Base-by-base conservation (phyloP, 208 protist species). In the Leishmania tarentolae region DNA sequence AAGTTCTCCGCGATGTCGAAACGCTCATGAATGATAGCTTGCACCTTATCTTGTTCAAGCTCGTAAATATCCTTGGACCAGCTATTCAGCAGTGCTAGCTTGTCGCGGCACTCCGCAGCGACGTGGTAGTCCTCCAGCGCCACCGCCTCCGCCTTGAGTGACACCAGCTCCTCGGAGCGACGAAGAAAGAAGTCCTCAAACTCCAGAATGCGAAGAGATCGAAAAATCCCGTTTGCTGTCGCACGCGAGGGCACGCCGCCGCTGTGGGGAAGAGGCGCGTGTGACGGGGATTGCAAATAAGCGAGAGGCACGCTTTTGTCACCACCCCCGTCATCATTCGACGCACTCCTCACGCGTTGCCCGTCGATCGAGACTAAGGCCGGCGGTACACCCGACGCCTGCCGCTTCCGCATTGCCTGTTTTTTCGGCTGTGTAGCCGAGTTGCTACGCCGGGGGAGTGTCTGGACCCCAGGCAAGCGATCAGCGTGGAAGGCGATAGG, bases 21-120 rank as follows among this genome's bases (percentile, higher is more conserved):
- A 77, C 97, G 87, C 71, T 98, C 94, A 47, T 96, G 89, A 72
- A 96, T 92, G 69, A 98, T 97, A n/a, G 94, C 92, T 63, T 95
- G 88, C 50, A 97, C 92, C 87, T 98, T 98, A 28, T 94, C 87
- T 59, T 95, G 91, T 83, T 97, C 93, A 4, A 97, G 79, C 57
- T 95, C 85, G 78, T 97, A 96, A n/a, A 98, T 91, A 31, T 87
- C 75, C 82, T 85, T 87, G 1, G 93, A 90, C 24, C 75, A 63
- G 6, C 75, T 59, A 69, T 97, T 96, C 80, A 98, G 86, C 21
- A 86, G 52, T 17, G 91, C 87, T 42, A 98, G 86, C 75, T 92
- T 91, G 76, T 97, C 92, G 15, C 87, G 85, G 84, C 93, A 97
- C 77, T 83, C 66, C 40, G 78, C 88, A 6, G 88, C 96, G 2